These are phyloP conservation scores for Aegle marmelos DNA, from an alignment of 345 rosid genomes.

Conservation along the genomic window DNA sequence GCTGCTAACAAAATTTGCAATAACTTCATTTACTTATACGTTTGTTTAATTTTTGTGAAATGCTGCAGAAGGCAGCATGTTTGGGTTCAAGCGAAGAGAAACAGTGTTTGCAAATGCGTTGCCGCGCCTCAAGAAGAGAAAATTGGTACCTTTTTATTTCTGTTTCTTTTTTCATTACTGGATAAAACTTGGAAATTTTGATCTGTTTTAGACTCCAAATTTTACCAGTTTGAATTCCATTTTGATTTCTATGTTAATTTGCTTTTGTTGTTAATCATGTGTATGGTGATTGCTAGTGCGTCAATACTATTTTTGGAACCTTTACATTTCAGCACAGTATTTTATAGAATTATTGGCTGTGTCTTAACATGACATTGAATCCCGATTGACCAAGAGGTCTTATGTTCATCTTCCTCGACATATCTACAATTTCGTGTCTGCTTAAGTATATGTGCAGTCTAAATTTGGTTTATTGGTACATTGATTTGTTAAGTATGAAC, in stretches of 20 bases:
- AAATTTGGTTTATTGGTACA: background rate
- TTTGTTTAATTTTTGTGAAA: background rate
- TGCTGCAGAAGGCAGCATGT: slow-evolving; percentile 28
- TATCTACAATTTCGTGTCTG: background rate
- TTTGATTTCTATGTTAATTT: no score
- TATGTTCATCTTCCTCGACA: background rate
- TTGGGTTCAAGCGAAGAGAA: slow-evolving; percentile 27
- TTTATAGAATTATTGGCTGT: no score
- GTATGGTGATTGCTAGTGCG: no score
- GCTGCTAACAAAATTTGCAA: background rate
- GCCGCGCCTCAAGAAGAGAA: slow-evolving; percentile 43
- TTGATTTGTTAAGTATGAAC: no score
- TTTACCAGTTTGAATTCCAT: no score
- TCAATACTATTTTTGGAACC: no score
- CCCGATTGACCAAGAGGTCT: background rate
- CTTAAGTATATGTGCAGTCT: background rate
- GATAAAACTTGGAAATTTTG: background rate
- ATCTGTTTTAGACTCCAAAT: background rate
- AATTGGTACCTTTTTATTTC: slow-evolving; percentile 26
- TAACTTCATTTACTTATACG: background rate
- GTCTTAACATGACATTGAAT: background rate
- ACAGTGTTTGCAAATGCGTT: slow-evolving; percentile 33
- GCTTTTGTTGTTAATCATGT: no score
- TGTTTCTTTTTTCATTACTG: background rate
- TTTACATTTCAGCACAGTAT: no score